Evolutionary conservation across 306 rosid species (phyloP).

Genomic region (Lathyrus aphaca): DNA sequence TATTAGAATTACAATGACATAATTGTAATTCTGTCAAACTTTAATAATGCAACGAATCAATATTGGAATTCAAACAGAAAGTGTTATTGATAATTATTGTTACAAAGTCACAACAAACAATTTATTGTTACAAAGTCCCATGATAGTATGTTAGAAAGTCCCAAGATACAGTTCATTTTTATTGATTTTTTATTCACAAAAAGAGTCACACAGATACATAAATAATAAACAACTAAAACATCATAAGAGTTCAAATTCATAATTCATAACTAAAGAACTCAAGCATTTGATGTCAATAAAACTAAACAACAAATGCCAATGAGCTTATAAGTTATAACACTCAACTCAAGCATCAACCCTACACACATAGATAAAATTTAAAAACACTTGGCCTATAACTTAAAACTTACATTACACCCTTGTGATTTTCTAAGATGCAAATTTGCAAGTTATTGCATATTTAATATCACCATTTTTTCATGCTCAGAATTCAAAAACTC

Average conservation of each 20-base stretch:
- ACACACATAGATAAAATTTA: background rate
- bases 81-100: no score
- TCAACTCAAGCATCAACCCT: constrained; percentile 17
- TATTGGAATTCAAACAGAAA: no score
- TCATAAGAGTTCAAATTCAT: background rate
- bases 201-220: background rate
- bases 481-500: constrained; percentile 23
- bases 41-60: no score
- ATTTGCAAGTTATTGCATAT: constrained; percentile 8
- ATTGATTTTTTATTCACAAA: no score
- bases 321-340: constrained; percentile 1
- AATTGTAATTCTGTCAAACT: no score
- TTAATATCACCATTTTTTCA: background rate
- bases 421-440: constrained; percentile 30
- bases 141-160: no score
- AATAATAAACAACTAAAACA: constrained; percentile 18
- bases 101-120: no score
- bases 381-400: constrained; percentile 9
- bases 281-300: constrained; percentile 35
- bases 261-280: constrained; percentile 8
- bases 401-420: constrained; percentile 15
- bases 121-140: no score
- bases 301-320: constrained; percentile 32
- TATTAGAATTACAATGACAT: no score
- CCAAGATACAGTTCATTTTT: no score